phyloP scores from a whole-genome alignment of 805 yeast species.

The Lachancea meyersii region DNA sequence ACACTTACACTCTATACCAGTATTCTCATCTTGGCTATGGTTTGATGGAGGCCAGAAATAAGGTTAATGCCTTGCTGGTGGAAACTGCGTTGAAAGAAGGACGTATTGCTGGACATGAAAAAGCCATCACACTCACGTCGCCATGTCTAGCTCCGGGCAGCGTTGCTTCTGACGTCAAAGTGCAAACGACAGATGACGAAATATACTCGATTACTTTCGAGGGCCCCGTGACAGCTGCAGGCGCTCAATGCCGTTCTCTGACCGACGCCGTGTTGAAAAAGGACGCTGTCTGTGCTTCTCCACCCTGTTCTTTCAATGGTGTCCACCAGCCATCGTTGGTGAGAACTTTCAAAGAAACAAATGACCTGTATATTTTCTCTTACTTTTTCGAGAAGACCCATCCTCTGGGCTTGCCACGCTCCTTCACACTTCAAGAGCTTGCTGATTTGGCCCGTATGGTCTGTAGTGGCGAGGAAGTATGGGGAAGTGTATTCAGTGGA shows the following conservation, averaged over 20 bases:
- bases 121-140: conserved; percentile 47
- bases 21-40: conserved; percentile 95
- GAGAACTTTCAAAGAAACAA: conserved; percentile 60
- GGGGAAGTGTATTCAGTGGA: conserved; percentile 62
- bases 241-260: conserved; percentile 78
- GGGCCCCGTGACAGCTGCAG: conserved; percentile 59
- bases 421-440: conserved; percentile 81
- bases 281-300: conserved; percentile 63
- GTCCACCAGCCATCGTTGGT: conserved; percentile 91
- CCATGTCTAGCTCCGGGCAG: conserved; percentile 88
- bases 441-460: conserved; percentile 75
- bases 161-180: conserved; percentile 51
- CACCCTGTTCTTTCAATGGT: conserved; percentile 95
- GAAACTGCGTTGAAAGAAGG: conserved; percentile 41
- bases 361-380: conserved; percentile 86
- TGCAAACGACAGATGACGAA: conserved; percentile 45
- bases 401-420: conserved; percentile 90
- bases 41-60: conserved; percentile 86
- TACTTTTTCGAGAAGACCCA: conserved; percentile 91
- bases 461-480: conserved; percentile 73
- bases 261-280: conserved; percentile 82
- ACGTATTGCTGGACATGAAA: conserved; percentile 34
- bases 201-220: conserved; percentile 52
- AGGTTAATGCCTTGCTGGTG: conserved; percentile 64
- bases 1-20: conserved; percentile 78